phyloP scores from a whole-genome alignment of 331 rosid genomes.

The Telfairia occidentalis region DNA sequence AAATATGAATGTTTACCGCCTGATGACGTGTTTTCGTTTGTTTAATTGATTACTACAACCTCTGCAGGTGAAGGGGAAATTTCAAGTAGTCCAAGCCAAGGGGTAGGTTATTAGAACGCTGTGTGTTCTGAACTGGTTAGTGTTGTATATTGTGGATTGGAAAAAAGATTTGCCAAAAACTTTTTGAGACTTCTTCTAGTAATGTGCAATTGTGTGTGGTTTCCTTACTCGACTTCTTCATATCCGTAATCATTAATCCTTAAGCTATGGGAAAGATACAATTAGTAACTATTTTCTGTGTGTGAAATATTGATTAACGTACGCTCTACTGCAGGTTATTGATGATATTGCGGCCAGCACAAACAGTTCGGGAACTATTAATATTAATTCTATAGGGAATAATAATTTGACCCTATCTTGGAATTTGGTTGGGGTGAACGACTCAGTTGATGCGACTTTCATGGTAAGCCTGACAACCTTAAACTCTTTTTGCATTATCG shows the following conservation, averaged over 20 bases:
- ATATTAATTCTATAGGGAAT: constrained; percentile 53
- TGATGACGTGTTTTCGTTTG: not conserved
- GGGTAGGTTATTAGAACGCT: constrained; percentile 32
- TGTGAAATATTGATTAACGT: constrained; percentile 22
- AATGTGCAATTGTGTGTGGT: not conserved
- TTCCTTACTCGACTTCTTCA: not conserved
- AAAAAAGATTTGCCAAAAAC: not conserved
- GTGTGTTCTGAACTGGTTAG: not conserved
- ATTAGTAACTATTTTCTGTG: constrained; percentile 12
- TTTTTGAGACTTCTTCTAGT: not conserved
- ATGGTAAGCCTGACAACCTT: constrained; percentile 41
- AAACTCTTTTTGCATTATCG: not conserved
- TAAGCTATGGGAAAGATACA: not conserved
- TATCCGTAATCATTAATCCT: not conserved
- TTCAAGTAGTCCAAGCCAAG: constrained; percentile 30
- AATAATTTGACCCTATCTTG: constrained; percentile 55
- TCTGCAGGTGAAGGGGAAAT: constrained; percentile 44
- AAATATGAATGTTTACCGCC: not conserved
- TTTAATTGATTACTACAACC: constrained; percentile 15
- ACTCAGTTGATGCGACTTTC: constrained; percentile 24
- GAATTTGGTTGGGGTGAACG: constrained; percentile 40
- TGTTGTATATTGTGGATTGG: not conserved
- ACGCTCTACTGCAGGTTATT: constrained; percentile 43
- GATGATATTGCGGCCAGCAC: constrained; percentile 61
- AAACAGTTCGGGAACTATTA: constrained; percentile 53